Base-by-base conservation (phyloP, 352 stramenopile genomes). In the Pythium utonaiense region DNA sequence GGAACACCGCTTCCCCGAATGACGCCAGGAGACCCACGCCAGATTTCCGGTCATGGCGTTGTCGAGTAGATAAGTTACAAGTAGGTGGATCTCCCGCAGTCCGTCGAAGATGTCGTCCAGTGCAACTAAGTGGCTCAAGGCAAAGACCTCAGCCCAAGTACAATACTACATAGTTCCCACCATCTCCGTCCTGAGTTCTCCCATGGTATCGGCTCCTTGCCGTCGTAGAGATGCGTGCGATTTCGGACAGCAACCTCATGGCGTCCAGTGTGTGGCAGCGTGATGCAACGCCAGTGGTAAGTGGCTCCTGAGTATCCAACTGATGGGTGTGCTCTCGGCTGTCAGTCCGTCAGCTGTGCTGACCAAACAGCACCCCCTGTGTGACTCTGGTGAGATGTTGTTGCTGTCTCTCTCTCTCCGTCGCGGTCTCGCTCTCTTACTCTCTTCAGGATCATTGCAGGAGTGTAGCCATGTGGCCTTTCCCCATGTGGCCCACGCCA, bases 1-100 rank as follows among this genome's bases (percentile, higher is more conserved):
- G 50, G 79, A 89, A 59, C 77, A 77, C 58, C 79, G 77, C 24
- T 65, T 75, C 30, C 77, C 77, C 0, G 79, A 87, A 64, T 81
- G 67, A 66, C 54, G 53, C 52, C 45, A 62, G 45, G 50, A 54
- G 25, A 34, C 28, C 27, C 42, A 61, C 45, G 52, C 51, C 33
- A 49, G 42, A 22, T 33, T 27, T 19, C 17, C 54, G 41, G 41
- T 54, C 34, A 22, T 65, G 38, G 58, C 58, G 58, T 50, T 60
- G 34, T 56, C 48, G 42, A 40, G 44, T 22, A 21, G 45, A 57
- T 66, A 66, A 66, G 24, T 60, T 66, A 60, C 48, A 38, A 42
- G 28, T 41, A 55, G 27, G 6, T 21, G 48, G 36, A 44, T n/a
- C 17, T 24, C 14, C 34, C 13, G 2, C 5, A 44, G 14, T 44